Conservation (phyloP, 305 asterid species). For the Fraxinus platypoda region DNA sequence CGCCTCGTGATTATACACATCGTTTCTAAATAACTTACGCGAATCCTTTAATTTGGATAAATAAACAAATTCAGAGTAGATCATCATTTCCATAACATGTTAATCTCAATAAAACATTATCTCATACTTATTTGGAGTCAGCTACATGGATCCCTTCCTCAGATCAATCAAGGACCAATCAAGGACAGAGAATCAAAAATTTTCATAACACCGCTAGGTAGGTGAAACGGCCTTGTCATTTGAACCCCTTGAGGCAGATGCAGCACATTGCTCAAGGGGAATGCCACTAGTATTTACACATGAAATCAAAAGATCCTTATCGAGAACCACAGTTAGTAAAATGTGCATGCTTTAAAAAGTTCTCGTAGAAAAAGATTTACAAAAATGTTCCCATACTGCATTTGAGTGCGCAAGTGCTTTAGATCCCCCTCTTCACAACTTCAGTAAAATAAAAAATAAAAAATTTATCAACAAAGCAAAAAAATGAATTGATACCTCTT, state of each 20-base stretch:
- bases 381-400: neutral
- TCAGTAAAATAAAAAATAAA: neutral
- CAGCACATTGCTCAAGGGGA: neutral
- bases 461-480: neutral
- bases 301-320: neutral
- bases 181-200: neutral
- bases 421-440: neutral
- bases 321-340: neutral
- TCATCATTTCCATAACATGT: neutral
- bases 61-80: neutral
- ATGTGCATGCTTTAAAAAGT: neutral
- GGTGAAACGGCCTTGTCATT: neutral
- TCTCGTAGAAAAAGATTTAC: neutral
- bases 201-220: neutral
- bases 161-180: neutral
- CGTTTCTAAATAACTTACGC: neutral
- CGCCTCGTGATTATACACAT: neutral
- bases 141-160: neutral
- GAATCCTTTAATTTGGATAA: neutral
- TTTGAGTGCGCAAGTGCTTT: neutral
- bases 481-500: slow-evolving; percentile 42
- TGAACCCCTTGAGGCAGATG: neutral
- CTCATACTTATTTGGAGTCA: neutral
- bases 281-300: neutral
- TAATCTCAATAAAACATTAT: neutral